A percentile compares a stretch with the other conserved stretches of the same genome.
Conservation (phyloP, 2,329 filamentous ascomycete species). For the Phaeoacremonium minimum region DNA sequence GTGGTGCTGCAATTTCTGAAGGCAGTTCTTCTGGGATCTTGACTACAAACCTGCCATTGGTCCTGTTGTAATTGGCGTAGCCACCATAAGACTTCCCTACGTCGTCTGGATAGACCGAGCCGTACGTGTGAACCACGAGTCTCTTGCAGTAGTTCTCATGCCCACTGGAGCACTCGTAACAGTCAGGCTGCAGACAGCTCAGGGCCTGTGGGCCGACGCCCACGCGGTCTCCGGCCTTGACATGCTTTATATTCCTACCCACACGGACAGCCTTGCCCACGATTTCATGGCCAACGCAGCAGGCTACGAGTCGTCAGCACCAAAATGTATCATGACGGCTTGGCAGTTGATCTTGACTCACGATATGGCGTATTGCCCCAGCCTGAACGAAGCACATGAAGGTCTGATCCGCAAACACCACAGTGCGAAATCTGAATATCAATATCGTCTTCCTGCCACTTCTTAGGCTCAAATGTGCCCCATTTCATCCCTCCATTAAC, state of each 20-base stretch:
- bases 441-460: conserved; percentile 56
- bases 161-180: conserved; percentile 30
- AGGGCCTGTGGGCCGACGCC: conserved; percentile 55
- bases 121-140: conserved; percentile 45
- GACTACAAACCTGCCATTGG: conserved; percentile 36
- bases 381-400: conserved; percentile 50
- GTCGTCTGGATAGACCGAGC: conserved; percentile 42
- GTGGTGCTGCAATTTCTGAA: conserved; percentile 44
- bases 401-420: conserved; percentile 55
- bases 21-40: conserved; percentile 35
- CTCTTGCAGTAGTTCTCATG: conserved; percentile 32
- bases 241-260: conserved; percentile 35
- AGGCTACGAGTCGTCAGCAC: conserved; percentile 26
- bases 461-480: conserved; percentile 51
- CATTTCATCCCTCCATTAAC: conserved; percentile 44
- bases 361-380: conserved; percentile 36
- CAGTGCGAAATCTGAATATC: conserved; percentile 59
- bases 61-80: conserved; percentile 26
- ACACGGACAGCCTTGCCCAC: conserved; percentile 49
- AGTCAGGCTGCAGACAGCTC: conserved; percentile 42
- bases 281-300: conserved; percentile 57
- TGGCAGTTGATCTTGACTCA: conserved; percentile 20
- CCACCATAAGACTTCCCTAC: conserved; percentile 56
- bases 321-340: no score
- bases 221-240: conserved; percentile 57